Conservation (phyloP, 2,329 filamentous ascomycete genomes). For the Venturia effusa region DNA sequence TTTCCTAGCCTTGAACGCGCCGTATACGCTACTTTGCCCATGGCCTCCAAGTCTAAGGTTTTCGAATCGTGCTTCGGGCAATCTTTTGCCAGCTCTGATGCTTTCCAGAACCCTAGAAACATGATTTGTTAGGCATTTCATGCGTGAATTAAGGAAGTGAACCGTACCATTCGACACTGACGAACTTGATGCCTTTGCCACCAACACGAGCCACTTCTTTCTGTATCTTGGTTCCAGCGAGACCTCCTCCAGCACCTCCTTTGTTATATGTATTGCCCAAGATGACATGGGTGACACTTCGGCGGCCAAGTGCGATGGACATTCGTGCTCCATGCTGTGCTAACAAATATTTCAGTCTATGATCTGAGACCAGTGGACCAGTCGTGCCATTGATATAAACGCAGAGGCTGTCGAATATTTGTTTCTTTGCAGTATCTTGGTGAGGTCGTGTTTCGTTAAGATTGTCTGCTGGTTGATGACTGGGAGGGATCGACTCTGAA, state of each 20-base stretch:
- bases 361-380: constrained; percentile 69
- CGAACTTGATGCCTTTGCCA: constrained; percentile 64
- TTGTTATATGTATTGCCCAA: constrained; percentile 47
- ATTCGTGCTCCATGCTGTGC: constrained; percentile 61
- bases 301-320: constrained; percentile 59
- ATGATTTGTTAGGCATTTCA: constrained; percentile 15
- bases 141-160: constrained; percentile 12
- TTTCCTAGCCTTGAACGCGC: constrained; percentile 5
- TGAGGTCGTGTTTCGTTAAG: neutral
- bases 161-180: constrained; percentile 65
- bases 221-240: constrained; percentile 69
- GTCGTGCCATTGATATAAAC: constrained; percentile 87
- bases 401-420: constrained; percentile 59
- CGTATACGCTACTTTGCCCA: constrained; percentile 7
- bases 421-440: constrained; percentile 15
- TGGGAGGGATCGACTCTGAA: constrained; percentile 2
- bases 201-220: constrained; percentile 61
- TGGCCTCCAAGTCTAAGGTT: constrained; percentile 7
- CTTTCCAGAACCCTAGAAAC: constrained; percentile 64
- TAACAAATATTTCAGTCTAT: constrained; percentile 71
- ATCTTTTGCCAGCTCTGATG: constrained; percentile 60
- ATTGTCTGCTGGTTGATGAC: neutral
- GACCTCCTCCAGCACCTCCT: constrained; percentile 56
- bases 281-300: constrained; percentile 76
- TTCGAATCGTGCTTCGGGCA: constrained; percentile 62